Evolutionary conservation across 495 filamentous ascomycete species (phyloP).

Genomic region (Alectoria sarmentosa): DNA sequence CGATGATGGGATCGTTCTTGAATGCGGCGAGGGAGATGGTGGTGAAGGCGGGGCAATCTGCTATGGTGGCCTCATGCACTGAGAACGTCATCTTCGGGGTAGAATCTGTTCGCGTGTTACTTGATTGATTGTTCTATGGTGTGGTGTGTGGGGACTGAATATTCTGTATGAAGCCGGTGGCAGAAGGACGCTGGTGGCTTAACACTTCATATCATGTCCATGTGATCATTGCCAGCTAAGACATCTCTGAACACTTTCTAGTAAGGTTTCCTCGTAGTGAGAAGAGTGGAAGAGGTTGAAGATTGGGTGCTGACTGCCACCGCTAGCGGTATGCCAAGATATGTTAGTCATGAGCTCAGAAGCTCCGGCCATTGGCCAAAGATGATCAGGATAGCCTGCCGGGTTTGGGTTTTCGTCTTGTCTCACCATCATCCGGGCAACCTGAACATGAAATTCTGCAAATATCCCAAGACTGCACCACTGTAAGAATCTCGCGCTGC

Average conservation of each 20-base stretch:
- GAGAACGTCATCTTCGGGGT: not conserved
- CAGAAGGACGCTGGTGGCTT: too few species aligned
- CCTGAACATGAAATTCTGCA: not conserved
- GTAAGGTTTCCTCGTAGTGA: too few species aligned
- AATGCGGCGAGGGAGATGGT: slow-evolving; percentile 1
- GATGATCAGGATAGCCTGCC: not conserved
- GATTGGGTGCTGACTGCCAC: too few species aligned
- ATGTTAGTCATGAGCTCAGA: not conserved
- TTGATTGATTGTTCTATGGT: too few species aligned
- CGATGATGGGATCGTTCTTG: not conserved
- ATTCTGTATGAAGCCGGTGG: too few species aligned
- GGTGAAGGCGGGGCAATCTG: not conserved
- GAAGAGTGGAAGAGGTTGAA: too few species aligned
- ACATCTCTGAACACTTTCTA: too few species aligned
- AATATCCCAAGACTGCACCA: not conserved
- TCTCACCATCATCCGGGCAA: not conserved
- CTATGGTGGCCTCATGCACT: not conserved
- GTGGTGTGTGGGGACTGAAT: too few species aligned
- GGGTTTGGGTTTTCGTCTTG: not conserved
- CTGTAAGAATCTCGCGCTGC: too few species aligned
- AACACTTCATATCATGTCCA: too few species aligned
- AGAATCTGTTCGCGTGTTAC: not conserved
- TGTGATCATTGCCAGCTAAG: too few species aligned
- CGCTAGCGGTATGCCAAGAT: not conserved
- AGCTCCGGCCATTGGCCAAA: too few species aligned